Evolutionary conservation across 139 green algal species (phyloP).

Genomic region (Astrephomene gubernaculifera): DNA sequence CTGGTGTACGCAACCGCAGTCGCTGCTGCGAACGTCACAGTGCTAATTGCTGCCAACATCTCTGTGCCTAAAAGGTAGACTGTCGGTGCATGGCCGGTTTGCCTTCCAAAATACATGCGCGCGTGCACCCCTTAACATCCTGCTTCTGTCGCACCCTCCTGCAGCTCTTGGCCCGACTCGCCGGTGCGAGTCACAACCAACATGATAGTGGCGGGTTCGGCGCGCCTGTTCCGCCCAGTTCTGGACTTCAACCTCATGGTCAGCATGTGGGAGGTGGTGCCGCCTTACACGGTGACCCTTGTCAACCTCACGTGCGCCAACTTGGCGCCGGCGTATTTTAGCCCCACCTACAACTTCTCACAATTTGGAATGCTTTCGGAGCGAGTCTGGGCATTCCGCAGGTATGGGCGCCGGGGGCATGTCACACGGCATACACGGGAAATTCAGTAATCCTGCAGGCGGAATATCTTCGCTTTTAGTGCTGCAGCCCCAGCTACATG

Average conservation of each 20-base stretch:
- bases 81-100: neutral
- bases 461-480: too few relatives aligned
- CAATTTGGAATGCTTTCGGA: slow-evolving; percentile 1
- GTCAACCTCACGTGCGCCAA: slow-evolving; percentile 7
- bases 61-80: neutral
- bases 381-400: slow-evolving; percentile 9
- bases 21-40: neutral
- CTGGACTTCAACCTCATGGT: slow-evolving; percentile 9
- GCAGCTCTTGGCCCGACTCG: neutral
- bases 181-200: neutral
- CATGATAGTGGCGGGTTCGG: neutral
- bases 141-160: too few relatives aligned
- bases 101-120: neutral
- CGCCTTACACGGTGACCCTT: neutral
- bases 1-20: neutral
- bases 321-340: slow-evolving; percentile 22
- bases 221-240: neutral
- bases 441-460: too few relatives aligned
- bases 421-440: neutral
- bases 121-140: too few relatives aligned
- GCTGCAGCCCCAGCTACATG: too few relatives aligned
- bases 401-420: neutral
- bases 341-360: neutral
- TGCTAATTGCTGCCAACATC: slow-evolving; percentile 17
- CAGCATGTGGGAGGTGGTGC: neutral